Conservation (phyloP, 1,139 yeast species). For the Pichia sp. region DNA sequence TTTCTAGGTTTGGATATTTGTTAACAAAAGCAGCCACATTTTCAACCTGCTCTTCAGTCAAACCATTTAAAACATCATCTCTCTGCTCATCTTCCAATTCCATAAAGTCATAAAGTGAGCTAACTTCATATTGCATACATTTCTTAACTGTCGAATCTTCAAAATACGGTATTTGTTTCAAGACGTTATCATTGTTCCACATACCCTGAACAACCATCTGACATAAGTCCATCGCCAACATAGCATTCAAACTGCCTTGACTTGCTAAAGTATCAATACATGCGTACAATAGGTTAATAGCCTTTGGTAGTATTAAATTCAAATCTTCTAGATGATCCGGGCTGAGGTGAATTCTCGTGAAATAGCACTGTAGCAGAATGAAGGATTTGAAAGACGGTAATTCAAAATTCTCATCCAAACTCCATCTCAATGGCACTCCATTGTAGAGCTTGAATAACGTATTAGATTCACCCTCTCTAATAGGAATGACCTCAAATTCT, state of each 20-base stretch:
- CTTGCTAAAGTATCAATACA: constrained; percentile 70
- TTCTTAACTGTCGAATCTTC: constrained; percentile 45
- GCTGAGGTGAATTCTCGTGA: constrained; percentile 54
- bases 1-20: constrained; percentile 79
- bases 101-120: constrained; percentile 78
- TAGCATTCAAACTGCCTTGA: constrained; percentile 72
- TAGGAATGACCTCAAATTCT: constrained; percentile 59
- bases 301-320: constrained; percentile 38
- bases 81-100: constrained; percentile 77
- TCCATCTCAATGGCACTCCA: constrained; percentile 53
- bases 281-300: constrained; percentile 51
- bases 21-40: constrained; percentile 84
- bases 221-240: constrained; percentile 77
- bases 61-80: constrained; percentile 44
- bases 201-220: constrained; percentile 87
- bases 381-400: constrained; percentile 66
- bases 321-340: constrained; percentile 56
- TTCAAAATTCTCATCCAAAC: constrained; percentile 31
- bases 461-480: constrained; percentile 51
- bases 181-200: constrained; percentile 75
- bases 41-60: constrained; percentile 41
- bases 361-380: constrained; percentile 71
- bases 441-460: constrained; percentile 43
- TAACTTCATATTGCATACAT: constrained; percentile 49
- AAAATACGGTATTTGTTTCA: constrained; percentile 76